Conservation (phyloP, 2,329 filamentous ascomycete species). For the Xylaria arbuscula region DNA sequence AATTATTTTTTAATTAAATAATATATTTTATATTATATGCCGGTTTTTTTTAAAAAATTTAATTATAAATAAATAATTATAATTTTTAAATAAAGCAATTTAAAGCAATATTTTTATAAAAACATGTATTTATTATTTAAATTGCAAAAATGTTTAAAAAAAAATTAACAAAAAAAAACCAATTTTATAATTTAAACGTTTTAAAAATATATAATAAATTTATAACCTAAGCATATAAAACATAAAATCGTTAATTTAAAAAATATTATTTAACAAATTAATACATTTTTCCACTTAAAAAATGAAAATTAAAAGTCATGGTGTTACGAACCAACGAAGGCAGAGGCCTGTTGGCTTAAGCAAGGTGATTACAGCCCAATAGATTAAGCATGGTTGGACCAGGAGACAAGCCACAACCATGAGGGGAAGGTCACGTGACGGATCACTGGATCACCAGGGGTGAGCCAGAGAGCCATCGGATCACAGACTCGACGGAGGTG, state of each 20-base stretch:
- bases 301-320: conserved; percentile 27
- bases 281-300: conserved; percentile 21
- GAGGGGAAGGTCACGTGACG: too few species aligned
- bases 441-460: too few species aligned
- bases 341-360: too few species aligned
- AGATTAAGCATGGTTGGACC: too few species aligned
- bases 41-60: not conserved
- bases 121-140: conserved; percentile 32
- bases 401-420: too few species aligned
- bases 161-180: too few species aligned
- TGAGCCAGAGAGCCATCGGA: too few species aligned
- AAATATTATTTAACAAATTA: conserved; percentile 6
- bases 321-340: too few species aligned
- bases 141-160: too few species aligned
- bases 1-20: conserved; percentile 34
- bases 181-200: too few species aligned
- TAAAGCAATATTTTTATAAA: conserved; percentile 32
- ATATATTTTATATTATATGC: conserved; percentile 31
- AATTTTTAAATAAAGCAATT: conserved; percentile 12
- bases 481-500: too few species aligned
- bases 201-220: not conserved
- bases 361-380: too few species aligned
- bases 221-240: not conserved
- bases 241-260: not conserved
- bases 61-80: conserved; percentile 22